Conservation (phyloP, 2,329 filamentous ascomycete genomes). For the Clathrospora elynae region DNA sequence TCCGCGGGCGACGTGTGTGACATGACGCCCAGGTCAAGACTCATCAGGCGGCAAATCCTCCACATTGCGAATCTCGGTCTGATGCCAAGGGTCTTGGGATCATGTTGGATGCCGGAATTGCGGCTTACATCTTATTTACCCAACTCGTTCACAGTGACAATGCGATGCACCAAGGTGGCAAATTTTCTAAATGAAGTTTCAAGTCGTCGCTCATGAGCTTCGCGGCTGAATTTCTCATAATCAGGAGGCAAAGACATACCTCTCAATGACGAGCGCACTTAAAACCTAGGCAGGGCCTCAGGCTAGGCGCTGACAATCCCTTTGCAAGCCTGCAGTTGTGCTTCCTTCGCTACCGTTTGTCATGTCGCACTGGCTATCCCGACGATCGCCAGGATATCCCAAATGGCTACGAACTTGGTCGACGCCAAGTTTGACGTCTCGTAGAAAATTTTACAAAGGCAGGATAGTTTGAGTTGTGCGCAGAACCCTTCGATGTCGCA, state of each 20-base stretch:
- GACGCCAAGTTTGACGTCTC: no score
- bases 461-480: no score
- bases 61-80: slow-evolving; percentile 14
- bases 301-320: no score
- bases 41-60: slow-evolving; percentile 19
- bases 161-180: no score
- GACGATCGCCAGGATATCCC: background rate
- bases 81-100: slow-evolving; percentile 22
- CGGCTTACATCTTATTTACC: no score
- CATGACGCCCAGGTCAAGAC: slow-evolving; percentile 14
- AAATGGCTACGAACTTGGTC: background rate
- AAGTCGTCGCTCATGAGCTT: slow-evolving; percentile 7
- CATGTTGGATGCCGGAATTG: slow-evolving; percentile 5
- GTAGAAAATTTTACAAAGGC: no score
- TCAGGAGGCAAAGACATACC: no score
- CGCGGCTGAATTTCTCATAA: background rate
- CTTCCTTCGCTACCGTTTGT: slow-evolving; percentile 14
- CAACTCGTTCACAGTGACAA: no score
- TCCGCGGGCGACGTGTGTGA: background rate
- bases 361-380: slow-evolving; percentile 10
- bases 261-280: no score
- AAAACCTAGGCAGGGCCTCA: slow-evolving; percentile 1
- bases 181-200: slow-evolving; percentile 10
- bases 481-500: no score
- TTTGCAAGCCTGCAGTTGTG: slow-evolving; percentile 4